phyloP scores from a whole-genome alignment of 192 early-diverging fungal genomes.

The Lobulomyces angularis region DNA sequence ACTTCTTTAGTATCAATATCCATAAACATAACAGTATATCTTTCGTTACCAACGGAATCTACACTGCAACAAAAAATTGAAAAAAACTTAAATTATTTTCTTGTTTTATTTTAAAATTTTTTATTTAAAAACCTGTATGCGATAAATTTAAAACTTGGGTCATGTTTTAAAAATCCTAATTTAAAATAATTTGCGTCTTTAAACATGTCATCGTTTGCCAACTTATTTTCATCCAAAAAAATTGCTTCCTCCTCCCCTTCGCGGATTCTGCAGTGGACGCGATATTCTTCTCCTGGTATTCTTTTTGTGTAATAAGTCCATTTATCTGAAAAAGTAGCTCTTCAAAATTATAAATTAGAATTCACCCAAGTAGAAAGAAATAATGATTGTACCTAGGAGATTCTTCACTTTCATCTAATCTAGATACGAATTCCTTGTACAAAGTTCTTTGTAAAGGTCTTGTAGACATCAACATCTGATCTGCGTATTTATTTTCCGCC shows the following conservation, averaged over 20 bases:
- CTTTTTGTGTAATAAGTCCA: slow-evolving; percentile 46
- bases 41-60: slow-evolving; percentile 36
- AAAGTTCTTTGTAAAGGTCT: slow-evolving; percentile 38
- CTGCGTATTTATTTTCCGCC: slow-evolving; percentile 39
- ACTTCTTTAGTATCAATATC: slow-evolving; percentile 24
- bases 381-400: no score
- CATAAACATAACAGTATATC: slow-evolving; percentile 37
- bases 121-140: no score
- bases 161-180: slow-evolving; percentile 44
- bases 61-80: no score
- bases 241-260: slow-evolving; percentile 17
- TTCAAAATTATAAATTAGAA: no score
- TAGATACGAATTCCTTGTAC: slow-evolving; percentile 51
- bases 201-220: slow-evolving; percentile 29
- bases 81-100: no score
- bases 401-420: slow-evolving; percentile 38
- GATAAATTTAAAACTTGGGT: slow-evolving; percentile 33
- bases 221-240: slow-evolving; percentile 39
- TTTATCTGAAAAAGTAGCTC: slow-evolving; percentile 31
- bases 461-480: slow-evolving; percentile 28
- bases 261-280: slow-evolving; percentile 22
- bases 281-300: slow-evolving; percentile 28
- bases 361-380: no score
- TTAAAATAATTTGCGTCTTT: slow-evolving; percentile 41
- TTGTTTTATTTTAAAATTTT: no score